These are phyloP conservation scores for Agapanthus africanus DNA, from an alignment of 106 monocot species.

Conservation along the genomic window DNA sequence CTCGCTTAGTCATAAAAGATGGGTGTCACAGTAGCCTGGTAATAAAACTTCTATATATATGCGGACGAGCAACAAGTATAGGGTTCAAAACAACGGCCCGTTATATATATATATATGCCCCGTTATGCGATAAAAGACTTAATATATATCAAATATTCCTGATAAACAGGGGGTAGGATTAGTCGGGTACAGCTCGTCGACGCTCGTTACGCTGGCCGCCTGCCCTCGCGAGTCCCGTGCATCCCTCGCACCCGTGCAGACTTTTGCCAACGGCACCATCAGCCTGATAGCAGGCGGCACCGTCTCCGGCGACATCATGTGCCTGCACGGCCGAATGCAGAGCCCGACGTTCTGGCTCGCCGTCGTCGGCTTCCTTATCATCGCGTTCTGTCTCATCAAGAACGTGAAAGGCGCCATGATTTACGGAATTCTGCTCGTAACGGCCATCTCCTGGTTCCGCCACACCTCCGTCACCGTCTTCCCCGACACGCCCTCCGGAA, in stretches of 20 bases:
- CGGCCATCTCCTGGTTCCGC: constrained; percentile 38
- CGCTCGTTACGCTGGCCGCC: constrained; percentile 32
- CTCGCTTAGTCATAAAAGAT: no score
- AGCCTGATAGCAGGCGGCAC: constrained; percentile 29
- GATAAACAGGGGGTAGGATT: constrained; percentile 39
- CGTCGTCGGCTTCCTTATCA: constrained; percentile 29
- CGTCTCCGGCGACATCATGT: constrained; percentile 26
- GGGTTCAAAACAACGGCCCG: no score
- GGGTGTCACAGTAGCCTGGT: no score
- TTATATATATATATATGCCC: no score
- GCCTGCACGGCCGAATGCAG: constrained; percentile 34
- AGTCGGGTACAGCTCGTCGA: constrained; percentile 29
- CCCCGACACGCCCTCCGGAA: constrained; percentile 19
- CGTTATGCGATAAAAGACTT: no score
- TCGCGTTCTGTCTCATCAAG: constrained; percentile 25
- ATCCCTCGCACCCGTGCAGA: constrained; percentile 18
- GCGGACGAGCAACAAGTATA: no score
- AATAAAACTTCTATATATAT: no score
- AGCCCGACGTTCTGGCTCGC: constrained; percentile 49
- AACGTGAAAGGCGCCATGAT: constrained; percentile 35
- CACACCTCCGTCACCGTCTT: constrained; percentile 33
- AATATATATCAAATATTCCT: no score
- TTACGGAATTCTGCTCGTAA: constrained; percentile 39
- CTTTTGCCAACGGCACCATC: constrained; percentile 29
- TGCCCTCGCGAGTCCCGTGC: constrained; percentile 25